Evolutionary conservation across 192 early-diverging fungal species (phyloP).

Genomic region (Podila epicladia): DNA sequence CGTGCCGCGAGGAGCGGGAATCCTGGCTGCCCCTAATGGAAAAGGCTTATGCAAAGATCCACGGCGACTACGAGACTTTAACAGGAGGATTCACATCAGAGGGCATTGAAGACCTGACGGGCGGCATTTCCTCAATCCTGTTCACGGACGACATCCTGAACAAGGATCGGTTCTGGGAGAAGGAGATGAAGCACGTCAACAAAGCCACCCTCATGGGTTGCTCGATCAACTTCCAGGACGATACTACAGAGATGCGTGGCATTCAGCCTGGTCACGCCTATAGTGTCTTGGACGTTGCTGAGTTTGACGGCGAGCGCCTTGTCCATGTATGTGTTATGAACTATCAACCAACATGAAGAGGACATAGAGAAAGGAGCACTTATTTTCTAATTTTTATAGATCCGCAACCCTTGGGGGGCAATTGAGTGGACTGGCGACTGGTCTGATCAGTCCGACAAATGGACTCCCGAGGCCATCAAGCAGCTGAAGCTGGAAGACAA

Average conservation of each 20-base stretch:
- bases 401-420: conserved; percentile 65
- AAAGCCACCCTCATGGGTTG: conserved; percentile 52
- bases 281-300: conserved; percentile 54
- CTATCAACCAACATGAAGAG: background rate
- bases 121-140: conserved; percentile 56
- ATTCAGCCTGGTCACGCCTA: conserved; percentile 60
- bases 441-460: conserved; percentile 51
- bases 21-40: conserved; percentile 69
- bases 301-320: conserved; percentile 53
- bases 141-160: conserved; percentile 58
- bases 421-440: conserved; percentile 62
- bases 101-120: conserved; percentile 66
- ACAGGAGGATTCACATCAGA: conserved; percentile 55
- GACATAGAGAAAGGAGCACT: background rate
- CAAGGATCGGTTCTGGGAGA: conserved; percentile 62
- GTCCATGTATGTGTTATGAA: conserved; percentile 29
- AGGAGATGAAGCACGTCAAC: conserved; percentile 61
- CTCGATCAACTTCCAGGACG: conserved; percentile 36
- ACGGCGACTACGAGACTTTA: conserved; percentile 61
- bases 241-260: conserved; percentile 32
- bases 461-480: conserved; percentile 46
- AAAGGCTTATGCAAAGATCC: conserved; percentile 69
- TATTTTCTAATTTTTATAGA: conserved; percentile 2
- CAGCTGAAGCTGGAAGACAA: conserved; percentile 32
- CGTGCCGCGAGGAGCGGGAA: conserved; percentile 56